Conservation (phyloP, 352 stramenopile species). For the Thraustochytrium sp. region DNA sequence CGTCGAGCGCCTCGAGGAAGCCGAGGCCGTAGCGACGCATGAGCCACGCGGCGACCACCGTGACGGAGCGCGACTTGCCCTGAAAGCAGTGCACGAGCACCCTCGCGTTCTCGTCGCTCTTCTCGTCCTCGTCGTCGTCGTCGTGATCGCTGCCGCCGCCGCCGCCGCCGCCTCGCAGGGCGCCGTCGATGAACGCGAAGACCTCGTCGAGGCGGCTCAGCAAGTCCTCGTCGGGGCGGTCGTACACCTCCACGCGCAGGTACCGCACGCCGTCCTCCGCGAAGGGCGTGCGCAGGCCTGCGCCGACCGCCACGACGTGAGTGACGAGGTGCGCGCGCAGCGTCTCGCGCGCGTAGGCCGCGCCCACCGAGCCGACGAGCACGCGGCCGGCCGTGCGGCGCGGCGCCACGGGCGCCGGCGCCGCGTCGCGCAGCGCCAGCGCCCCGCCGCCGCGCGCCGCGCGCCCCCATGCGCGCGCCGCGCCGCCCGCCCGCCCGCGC, state of each 20-base stretch:
- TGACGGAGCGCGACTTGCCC: constrained; percentile 19
- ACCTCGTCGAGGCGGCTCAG: background rate
- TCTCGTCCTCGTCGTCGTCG: too few species aligned
- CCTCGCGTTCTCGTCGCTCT: too few species aligned
- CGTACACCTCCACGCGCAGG: background rate
- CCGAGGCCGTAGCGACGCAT: background rate
- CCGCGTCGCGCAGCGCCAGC: too few species aligned
- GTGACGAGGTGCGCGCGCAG: background rate
- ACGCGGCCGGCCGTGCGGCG: too few species aligned
- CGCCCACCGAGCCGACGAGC: constrained; percentile 16
- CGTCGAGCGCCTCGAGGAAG: constrained; percentile 4
- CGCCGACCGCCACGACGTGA: background rate
- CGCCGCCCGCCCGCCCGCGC: too few species aligned
- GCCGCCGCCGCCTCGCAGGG: background rate
- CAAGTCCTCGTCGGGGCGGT: background rate
- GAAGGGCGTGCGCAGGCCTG: background rate
- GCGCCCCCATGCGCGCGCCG: too few species aligned
- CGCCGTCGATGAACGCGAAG: background rate
- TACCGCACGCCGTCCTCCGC: background rate
- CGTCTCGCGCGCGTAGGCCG: background rate
- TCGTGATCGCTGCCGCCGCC: background rate
- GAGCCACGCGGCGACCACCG: constrained; percentile 20
- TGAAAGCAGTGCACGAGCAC: constrained; percentile 39
- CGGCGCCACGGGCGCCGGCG: too few species aligned
- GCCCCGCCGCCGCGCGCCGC: too few species aligned